These are phyloP conservation scores for Trypanosomatidae sp. DNA, from an alignment of 208 protist genomes.

Conservation along the genomic window DNA sequence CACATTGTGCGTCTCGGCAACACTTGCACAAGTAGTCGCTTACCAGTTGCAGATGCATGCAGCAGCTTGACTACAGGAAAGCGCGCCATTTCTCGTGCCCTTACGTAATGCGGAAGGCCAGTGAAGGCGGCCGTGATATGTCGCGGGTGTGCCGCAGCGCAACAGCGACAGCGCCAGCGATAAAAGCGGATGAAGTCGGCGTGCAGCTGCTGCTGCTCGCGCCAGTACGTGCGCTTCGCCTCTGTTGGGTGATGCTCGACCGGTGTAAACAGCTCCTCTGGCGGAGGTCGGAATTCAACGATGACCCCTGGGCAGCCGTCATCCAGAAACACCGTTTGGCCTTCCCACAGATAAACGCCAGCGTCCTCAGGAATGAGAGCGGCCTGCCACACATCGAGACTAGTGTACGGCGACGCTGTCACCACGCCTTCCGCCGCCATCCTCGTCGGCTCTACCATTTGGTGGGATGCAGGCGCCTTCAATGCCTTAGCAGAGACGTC, in stretches of 20 bases:
- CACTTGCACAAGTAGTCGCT: constrained; percentile 19
- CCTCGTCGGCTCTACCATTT: neutral
- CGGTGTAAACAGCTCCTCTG: constrained; percentile 20
- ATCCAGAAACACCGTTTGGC: constrained; percentile 26
- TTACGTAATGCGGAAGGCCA: constrained; percentile 28
- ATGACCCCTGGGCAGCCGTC: constrained; percentile 32
- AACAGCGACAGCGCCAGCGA: constrained; percentile 6
- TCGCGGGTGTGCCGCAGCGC: neutral
- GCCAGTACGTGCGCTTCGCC: constrained; percentile 15
- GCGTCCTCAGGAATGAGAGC: constrained; percentile 17
- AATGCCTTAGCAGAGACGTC: neutral
- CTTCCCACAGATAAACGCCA: constrained; percentile 33
- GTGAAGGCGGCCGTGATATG: constrained; percentile 19
- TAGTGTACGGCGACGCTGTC: constrained; percentile 12
- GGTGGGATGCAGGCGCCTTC: neutral
- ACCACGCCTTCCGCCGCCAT: neutral
- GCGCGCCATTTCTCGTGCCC: constrained; percentile 13
- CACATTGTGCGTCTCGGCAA: constrained; percentile 14
- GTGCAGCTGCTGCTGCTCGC: constrained; percentile 11
- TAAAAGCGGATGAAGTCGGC: constrained; percentile 24
- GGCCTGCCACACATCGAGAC: constrained; percentile 43
- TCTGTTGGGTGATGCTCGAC: constrained; percentile 12
- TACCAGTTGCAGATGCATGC: neutral
- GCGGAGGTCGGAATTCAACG: constrained; percentile 35
- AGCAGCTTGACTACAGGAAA: constrained; percentile 42